These are phyloP conservation scores for Fusarium pseudograminearum DNA, from an alignment of 2,329 filamentous ascomycete species.

Conservation along the genomic window DNA sequence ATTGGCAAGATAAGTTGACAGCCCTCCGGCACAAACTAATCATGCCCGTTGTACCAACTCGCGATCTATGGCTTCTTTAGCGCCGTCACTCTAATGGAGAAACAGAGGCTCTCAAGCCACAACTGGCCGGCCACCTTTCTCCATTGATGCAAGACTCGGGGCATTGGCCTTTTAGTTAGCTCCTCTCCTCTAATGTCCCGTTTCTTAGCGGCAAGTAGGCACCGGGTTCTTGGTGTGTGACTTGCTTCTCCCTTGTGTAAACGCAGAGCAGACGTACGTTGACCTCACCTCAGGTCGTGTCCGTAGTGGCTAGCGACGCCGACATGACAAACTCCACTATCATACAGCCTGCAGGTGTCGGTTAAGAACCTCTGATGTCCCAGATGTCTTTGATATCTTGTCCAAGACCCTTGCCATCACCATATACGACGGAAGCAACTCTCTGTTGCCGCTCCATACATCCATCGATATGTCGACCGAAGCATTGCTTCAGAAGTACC, in stretches of 20 bases:
- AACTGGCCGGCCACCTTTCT: conserved; percentile 24
- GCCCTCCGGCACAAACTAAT: conserved; percentile 30
- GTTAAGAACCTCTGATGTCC: conserved; percentile 41
- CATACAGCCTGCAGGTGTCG: conserved; percentile 18
- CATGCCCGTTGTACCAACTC: conserved; percentile 32
- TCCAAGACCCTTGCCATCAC: conserved; percentile 16
- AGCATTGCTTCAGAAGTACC: conserved; percentile 56
- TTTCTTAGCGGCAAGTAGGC: conserved; percentile 28
- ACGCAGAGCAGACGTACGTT: conserved; percentile 16
- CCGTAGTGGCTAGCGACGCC: conserved; percentile 21
- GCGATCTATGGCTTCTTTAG: conserved; percentile 35
- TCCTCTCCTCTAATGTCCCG: conserved; percentile 15
- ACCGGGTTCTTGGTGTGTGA: conserved; percentile 15
- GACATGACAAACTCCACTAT: conserved; percentile 34
- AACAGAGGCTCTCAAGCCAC: conserved; percentile 22
- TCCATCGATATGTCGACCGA: conserved; percentile 41
- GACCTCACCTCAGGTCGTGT: conserved; percentile 17
- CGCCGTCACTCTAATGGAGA: conserved; percentile 18
- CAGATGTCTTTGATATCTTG: conserved; percentile 5
- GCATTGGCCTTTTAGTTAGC: conserved; percentile 3
- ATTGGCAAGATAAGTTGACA: conserved; percentile 33
- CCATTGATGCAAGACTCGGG: conserved; percentile 22
- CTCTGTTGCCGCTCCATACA: conserved; percentile 22
- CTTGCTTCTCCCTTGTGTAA: conserved; percentile 33
- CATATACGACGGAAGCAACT: conserved; percentile 24